Percentiles rank a stretch among this genome's conserved stretches.
Conservation (phyloP, 169 alveolate genomes). For the Cryptosporidium xiaoi region DNA sequence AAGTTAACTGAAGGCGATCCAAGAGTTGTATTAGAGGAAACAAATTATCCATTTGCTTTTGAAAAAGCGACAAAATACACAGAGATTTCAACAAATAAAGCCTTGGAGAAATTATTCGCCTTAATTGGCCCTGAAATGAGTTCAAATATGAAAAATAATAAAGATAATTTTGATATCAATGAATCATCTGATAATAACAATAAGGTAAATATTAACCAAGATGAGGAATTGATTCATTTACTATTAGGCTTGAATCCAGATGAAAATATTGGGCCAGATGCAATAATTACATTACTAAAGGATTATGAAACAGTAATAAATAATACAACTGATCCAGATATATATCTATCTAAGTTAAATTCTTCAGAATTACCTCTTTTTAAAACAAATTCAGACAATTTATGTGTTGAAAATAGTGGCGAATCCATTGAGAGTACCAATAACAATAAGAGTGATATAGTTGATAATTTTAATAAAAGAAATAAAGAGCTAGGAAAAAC, state of each 20-base stretch:
- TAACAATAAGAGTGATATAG: not conserved
- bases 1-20: constrained; percentile 56
- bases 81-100: not conserved
- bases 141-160: not conserved
- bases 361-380: not conserved
- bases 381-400: not conserved
- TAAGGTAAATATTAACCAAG: constrained; percentile 8
- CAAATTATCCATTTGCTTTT: constrained; percentile 52
- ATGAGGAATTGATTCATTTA: constrained; percentile 49
- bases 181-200: not conserved
- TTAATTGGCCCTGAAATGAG: constrained; percentile 17
- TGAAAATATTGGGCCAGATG: constrained; percentile 60
- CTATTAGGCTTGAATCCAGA: constrained; percentile 56
- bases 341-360: not conserved
- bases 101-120: constrained; percentile 31
- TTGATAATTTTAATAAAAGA: not conserved
- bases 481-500: not conserved
- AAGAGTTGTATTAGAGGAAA: constrained; percentile 65
- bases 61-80: constrained; percentile 39
- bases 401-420: not conserved
- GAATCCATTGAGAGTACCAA: not conserved
- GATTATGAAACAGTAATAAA: constrained; percentile 24
- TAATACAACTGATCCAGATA: not conserved
- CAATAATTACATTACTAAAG: constrained; percentile 30
- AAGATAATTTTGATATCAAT: not conserved